phyloP scores from a whole-genome alignment of 108 stramenopile species.

The Pinguiococcus pyrenoidosus region DNA sequence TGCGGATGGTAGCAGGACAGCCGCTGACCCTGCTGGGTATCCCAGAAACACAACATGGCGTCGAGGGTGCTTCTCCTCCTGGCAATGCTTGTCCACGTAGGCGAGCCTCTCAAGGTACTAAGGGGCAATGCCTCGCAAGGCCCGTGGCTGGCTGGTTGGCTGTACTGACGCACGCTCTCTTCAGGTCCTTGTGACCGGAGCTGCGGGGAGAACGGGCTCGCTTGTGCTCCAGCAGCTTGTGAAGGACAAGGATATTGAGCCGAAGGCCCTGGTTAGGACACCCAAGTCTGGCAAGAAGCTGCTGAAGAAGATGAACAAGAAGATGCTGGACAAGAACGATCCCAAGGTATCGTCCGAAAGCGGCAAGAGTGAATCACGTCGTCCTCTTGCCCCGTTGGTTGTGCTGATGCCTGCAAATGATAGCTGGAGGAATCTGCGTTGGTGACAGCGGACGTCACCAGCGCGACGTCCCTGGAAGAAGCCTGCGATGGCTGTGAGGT shows the following conservation, averaged over 20 bases:
- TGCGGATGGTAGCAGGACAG: too few relatives aligned
- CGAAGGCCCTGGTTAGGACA: slow-evolving; percentile 44
- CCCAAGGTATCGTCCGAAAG: not conserved
- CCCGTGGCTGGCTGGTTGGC: too few relatives aligned
- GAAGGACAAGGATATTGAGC: slow-evolving; percentile 11
- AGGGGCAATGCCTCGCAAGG: too few relatives aligned
- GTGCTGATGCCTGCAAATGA: too few relatives aligned
- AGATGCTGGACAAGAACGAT: not conserved
- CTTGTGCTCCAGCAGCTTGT: slow-evolving; percentile 43
- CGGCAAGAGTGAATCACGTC: slow-evolving; percentile 14
- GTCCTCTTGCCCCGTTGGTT: too few relatives aligned
- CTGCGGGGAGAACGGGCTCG: slow-evolving; percentile 56
- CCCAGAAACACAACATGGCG: too few relatives aligned
- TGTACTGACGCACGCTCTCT: too few relatives aligned
- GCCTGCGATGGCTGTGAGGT: slow-evolving; percentile 48
- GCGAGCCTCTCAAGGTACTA: too few relatives aligned
- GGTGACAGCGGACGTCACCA: slow-evolving; percentile 46
- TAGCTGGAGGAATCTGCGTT: too few relatives aligned
- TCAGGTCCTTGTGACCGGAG: slow-evolving; percentile 51
- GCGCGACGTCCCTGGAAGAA: slow-evolving; percentile 23
- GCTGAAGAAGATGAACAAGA: slow-evolving; percentile 1
- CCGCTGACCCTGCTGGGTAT: too few relatives aligned
- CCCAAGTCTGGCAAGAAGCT: slow-evolving; percentile 5
- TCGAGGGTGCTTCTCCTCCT: too few relatives aligned
- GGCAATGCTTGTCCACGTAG: too few relatives aligned